Evolutionary conservation across 2,329 filamentous ascomycete species (phyloP), one percentile per base, ranked within the genome.

Genomic region (Camillea tinctor): DNA sequence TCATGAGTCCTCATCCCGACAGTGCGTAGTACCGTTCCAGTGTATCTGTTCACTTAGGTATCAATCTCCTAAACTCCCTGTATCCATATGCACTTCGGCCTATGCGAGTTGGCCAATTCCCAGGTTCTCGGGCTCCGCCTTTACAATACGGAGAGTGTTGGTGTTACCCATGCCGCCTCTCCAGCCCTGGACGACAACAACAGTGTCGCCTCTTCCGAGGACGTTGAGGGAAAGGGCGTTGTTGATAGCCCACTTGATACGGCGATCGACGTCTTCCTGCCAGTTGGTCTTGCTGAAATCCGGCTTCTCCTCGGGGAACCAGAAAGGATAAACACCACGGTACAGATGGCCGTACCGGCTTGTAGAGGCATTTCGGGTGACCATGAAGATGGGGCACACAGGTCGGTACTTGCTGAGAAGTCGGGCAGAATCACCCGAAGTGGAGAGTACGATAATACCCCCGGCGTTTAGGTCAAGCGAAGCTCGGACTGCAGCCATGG

Each of bases 311-410:
- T 97, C 91, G 57, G 89, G 86, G 85, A 97, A 98, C 73, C 90
- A 84, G 90, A 99, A 99, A 60, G 95, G 95, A 76, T 97, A 99
- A 64, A 99, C 94, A 71, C 95, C 95, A 75, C 95, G 94, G 83
- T 97, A 98, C 76, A 99, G 80, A 79, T 99, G 95, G 68, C 88
- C 90, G 79, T 95, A 98, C 79, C 95, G 86, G 62, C 93, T 90
- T 56, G 95, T 92, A 67, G 85, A 87, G 54, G 87, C 80, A 76
- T 90, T 97, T 72, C 95, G 90, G 66, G 94, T 97, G 66, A 99
- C 91, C 94, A 98, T 98, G 84, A 99, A 94, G 81, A 99, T 97
- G 71, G 95, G 95, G 87, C 94, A 98, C 66, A 98, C 93, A 55
- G 95, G 95, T 74, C 95, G 91, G 84, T 97, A 99, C 84, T 99